A percentile compares a stretch with the other conserved stretches of the same genome.
Evolutionary conservation across 257 asterid species (phyloP).

Genomic region (Gentiana macrophylla): DNA sequence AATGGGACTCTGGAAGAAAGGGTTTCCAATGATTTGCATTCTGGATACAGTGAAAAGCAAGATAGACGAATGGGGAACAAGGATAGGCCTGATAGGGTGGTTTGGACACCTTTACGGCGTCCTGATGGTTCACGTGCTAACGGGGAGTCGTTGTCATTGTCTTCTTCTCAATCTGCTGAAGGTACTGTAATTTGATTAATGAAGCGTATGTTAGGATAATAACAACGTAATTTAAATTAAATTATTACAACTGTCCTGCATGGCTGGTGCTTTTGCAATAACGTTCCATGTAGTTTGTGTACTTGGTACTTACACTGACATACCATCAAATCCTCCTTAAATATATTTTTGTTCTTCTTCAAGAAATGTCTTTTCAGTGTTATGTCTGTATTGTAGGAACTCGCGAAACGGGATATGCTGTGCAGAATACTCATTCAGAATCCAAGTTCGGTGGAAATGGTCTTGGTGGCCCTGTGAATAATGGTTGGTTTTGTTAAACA

Average conservation of each 20-base stretch:
- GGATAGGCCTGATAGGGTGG: slow-evolving; percentile 94
- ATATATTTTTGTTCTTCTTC: neutral
- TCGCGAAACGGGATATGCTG: slow-evolving; percentile 40
- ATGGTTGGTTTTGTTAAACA: slow-evolving; percentile 40
- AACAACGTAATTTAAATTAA: neutral
- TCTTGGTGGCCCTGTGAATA: slow-evolving; percentile 50
- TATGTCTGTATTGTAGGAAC: slow-evolving; percentile 23
- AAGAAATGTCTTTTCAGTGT: neutral
- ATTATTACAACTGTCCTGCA: no score
- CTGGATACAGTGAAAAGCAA: slow-evolving; percentile 35
- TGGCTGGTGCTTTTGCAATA: no score
- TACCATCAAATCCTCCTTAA: no score
- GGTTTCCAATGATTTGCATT: slow-evolving; percentile 29
- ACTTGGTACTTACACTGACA: neutral
- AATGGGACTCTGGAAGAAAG: slow-evolving; percentile 50
- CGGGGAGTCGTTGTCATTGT: slow-evolving; percentile 53
- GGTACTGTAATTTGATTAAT: slow-evolving; percentile 19
- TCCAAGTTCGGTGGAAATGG: slow-evolving; percentile 40
- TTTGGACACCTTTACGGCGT: slow-evolving; percentile 80
- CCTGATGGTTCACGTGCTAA: slow-evolving; percentile 64
- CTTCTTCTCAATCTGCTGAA: slow-evolving; percentile 42
- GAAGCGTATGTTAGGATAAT: neutral
- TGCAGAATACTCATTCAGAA: slow-evolving; percentile 34
- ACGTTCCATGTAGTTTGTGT: neutral
- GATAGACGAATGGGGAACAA: slow-evolving; percentile 64